Percentiles rank a stretch among this genome's conserved stretches.
Conservation (phyloP, 140 eudicot genomes). For the Cichorium intybus region DNA sequence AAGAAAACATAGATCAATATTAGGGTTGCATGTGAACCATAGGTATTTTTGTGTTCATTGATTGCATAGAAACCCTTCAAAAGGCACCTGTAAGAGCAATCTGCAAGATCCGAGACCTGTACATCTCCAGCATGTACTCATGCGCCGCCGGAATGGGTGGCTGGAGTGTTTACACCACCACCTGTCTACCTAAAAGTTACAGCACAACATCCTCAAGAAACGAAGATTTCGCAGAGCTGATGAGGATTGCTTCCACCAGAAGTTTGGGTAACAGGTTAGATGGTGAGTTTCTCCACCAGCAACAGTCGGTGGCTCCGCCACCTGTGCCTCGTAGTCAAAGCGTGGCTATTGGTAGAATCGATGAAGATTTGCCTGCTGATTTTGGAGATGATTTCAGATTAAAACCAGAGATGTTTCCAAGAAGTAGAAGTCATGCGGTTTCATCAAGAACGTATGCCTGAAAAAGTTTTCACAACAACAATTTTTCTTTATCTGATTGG, state of each 20-base stretch:
- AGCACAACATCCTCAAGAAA: constrained; percentile 35
- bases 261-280: constrained; percentile 27
- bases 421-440: constrained; percentile 50
- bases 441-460: constrained; percentile 29
- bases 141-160: constrained; percentile 48
- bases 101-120: constrained; percentile 43
- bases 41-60: no score
- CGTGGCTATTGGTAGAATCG: constrained; percentile 45
- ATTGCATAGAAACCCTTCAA: no score
- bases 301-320: constrained; percentile 10
- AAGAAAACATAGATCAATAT: no score
- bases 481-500: not conserved
- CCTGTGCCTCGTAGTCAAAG: constrained; percentile 46
- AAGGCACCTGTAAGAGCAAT: constrained; percentile 41
- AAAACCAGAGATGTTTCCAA: constrained; percentile 24
- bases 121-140: constrained; percentile 36
- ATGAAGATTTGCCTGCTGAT: constrained; percentile 44
- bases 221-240: constrained; percentile 45
- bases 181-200: constrained; percentile 42
- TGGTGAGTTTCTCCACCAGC: constrained; percentile 32
- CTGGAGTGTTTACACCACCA: constrained; percentile 30
- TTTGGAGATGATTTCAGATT: constrained; percentile 33
- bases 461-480: constrained; percentile 1
- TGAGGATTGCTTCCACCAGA: constrained; percentile 49
- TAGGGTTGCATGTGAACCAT: no score